Conservation (phyloP, 2,329 filamentous ascomycete species). For the Stemphylium beticola region DNA sequence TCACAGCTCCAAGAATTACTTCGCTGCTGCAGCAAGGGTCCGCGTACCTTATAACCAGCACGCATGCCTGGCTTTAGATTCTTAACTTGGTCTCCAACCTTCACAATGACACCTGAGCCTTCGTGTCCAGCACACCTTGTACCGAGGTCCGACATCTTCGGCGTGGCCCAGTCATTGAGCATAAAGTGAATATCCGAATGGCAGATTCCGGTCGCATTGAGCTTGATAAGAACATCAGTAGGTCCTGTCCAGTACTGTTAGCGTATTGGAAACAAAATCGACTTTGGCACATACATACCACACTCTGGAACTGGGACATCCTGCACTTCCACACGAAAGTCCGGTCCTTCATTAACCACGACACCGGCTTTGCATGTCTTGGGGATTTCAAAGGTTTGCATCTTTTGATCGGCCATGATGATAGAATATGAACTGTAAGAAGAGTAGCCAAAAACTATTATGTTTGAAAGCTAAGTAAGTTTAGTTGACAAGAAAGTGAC, state of each 20-base stretch:
- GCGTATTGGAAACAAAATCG: not conserved
- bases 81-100: slow-evolving; percentile 60
- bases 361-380: slow-evolving; percentile 60
- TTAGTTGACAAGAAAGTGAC: no score
- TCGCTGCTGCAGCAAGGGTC: not conserved
- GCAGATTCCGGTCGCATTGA: slow-evolving; percentile 66
- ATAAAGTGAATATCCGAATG: slow-evolving; percentile 65
- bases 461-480: not conserved
- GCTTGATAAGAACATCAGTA: slow-evolving; percentile 62
- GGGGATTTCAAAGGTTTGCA: slow-evolving; percentile 51
- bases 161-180: slow-evolving; percentile 58
- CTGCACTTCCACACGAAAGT: slow-evolving; percentile 57
- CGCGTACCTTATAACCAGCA: slow-evolving; percentile 44
- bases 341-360: slow-evolving; percentile 58
- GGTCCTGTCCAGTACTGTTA: slow-evolving; percentile 47
- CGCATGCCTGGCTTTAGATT: slow-evolving; percentile 52
- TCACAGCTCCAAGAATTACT: not conserved
- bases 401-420: slow-evolving; percentile 36
- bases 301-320: slow-evolving; percentile 56
- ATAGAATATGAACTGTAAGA: not conserved
- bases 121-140: slow-evolving; percentile 61
- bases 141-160: slow-evolving; percentile 49
- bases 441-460: not conserved
- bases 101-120: slow-evolving; percentile 64
- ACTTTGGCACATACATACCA: slow-evolving; percentile 38